Evolutionary conservation across 73 alveolate species (phyloP).

Genomic region (Blepharisma japonicum): DNA sequence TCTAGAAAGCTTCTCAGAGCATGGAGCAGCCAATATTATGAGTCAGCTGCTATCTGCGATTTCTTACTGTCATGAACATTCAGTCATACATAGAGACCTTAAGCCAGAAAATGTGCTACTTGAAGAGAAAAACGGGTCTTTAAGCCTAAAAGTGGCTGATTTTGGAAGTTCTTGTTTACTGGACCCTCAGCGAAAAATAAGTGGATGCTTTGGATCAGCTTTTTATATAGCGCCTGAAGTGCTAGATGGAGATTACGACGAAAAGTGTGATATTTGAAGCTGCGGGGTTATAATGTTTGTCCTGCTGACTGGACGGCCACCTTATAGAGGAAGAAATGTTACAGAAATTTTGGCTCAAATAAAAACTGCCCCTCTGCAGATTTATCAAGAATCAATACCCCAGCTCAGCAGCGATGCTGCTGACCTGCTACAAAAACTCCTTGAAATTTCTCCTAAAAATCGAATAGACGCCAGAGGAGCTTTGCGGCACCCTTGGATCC

Average conservation of each 20-base stretch:
- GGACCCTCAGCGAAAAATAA: too few relatives aligned
- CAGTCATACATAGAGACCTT: conserved; percentile 50
- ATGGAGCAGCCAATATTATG: conserved; percentile 52
- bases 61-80: conserved; percentile 42
- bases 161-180: too few relatives aligned
- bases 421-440: conserved; percentile 1
- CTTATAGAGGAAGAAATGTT: neutral
- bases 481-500: neutral
- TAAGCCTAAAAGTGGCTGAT: neutral
- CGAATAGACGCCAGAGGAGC: neutral
- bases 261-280: conserved; percentile 50
- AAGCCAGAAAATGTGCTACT: conserved; percentile 54
- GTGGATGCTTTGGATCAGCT: too few relatives aligned
- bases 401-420: conserved; percentile 22
- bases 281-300: conserved; percentile 47
- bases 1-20: conserved; percentile 42
- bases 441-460: neutral
- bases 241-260: conserved; percentile 35
- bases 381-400: too few relatives aligned
- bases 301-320: conserved; percentile 36
- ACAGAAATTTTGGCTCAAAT: too few relatives aligned
- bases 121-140: neutral
- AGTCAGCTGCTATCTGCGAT: conserved; percentile 50
- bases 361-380: too few relatives aligned
- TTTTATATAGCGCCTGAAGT: neutral